Conservation (phyloP, 371 early-diverging fungal genomes). For the Apophysomyces elegans region DNA sequence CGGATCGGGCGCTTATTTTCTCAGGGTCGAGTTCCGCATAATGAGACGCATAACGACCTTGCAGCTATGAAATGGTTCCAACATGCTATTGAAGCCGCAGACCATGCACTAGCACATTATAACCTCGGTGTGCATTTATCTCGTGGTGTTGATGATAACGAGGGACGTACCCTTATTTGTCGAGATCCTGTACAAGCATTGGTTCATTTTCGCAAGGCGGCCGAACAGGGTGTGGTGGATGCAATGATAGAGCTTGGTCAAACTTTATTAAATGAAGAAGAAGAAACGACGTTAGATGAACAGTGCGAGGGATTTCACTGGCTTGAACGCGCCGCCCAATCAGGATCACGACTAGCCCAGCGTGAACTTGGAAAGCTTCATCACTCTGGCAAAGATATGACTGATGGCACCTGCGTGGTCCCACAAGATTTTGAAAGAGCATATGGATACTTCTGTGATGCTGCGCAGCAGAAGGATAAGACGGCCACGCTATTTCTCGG, state of each 20-base stretch:
- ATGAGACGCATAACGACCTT: slow-evolving; percentile 24
- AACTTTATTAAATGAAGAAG: slow-evolving; percentile 23
- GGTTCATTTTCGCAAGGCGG: slow-evolving; percentile 40
- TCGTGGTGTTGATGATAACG: slow-evolving; percentile 29
- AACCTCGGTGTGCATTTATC: slow-evolving; percentile 37
- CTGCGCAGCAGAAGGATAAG: slow-evolving; percentile 34
- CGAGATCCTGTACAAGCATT: slow-evolving; percentile 24
- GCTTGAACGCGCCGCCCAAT: slow-evolving; percentile 41
- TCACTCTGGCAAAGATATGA: slow-evolving; percentile 29
- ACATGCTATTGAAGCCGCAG: slow-evolving; percentile 33
- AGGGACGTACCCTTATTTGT: slow-evolving; percentile 14
- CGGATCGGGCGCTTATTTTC: slow-evolving; percentile 47
- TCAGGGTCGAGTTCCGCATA: slow-evolving; percentile 25
- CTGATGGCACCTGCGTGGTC: slow-evolving; percentile 14
- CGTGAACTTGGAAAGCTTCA: slow-evolving; percentile 44
- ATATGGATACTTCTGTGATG: slow-evolving; percentile 45
- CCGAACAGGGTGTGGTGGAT: slow-evolving; percentile 36
- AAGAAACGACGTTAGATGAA: not conserved
- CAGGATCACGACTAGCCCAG: slow-evolving; percentile 40
- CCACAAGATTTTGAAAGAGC: slow-evolving; percentile 49
- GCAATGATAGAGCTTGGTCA: slow-evolving; percentile 45
- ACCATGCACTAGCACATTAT: slow-evolving; percentile 41
- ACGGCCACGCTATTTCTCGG: slow-evolving; percentile 37
- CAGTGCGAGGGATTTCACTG: slow-evolving; percentile 27
- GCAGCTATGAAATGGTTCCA: slow-evolving; percentile 43